Evolutionary conservation across 2,329 filamentous ascomycete genomes (phyloP), one percentile per base, ranked within the genome.

Genomic region (Rhynchosporium graminicola): DNA sequence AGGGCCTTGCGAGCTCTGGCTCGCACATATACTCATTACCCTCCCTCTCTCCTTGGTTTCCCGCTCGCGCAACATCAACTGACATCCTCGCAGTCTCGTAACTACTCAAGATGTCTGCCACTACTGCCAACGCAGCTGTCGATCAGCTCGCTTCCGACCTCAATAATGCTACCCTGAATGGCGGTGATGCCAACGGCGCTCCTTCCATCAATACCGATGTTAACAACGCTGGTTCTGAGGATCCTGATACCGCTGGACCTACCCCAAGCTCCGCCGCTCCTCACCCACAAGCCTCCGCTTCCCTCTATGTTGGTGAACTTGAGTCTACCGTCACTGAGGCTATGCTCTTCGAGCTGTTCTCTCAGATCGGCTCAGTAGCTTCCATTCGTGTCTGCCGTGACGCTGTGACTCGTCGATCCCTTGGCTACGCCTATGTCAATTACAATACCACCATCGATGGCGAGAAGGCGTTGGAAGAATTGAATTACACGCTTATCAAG

Each of bases 331-430:
- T 99, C 78, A 99, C 95, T 69, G 95, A 99, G 86, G 95, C 95
- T 72, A 99, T 99, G 95, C 92, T 99, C 75, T 99, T 98, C 80
- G 95, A 99, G 87, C 91, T 99, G 68, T 99, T 99, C 86, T 98
- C 95, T 65, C 95, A 96, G 80, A 99, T 99, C 76, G 95, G 95
- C 73, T 94, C 96, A 75, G 95, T 99, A 74, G 95, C 95, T 70
- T 99, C 95, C 66, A 99, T 99, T 79, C 95, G 95, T 86, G 95
- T 99, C 77, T 99, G 95, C 87, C 95, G 95, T 81, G 95, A 99
- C 76, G 94, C 95, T 68, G 93, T 99, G 76, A 98, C 95, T 76
- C 93, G 95, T 78, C 94, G 95, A 80, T 99, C 95, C 69, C 92
- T 99, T 71, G 95, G 95, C 71, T 99, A 99, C 79, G 95, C 95